A percentile compares a stretch with the other conserved stretches of the same genome.
These are phyloP conservation scores for Pseudopithomyces chartarum DNA, from an alignment of 2,329 filamentous ascomycete species.

Conservation along the genomic window DNA sequence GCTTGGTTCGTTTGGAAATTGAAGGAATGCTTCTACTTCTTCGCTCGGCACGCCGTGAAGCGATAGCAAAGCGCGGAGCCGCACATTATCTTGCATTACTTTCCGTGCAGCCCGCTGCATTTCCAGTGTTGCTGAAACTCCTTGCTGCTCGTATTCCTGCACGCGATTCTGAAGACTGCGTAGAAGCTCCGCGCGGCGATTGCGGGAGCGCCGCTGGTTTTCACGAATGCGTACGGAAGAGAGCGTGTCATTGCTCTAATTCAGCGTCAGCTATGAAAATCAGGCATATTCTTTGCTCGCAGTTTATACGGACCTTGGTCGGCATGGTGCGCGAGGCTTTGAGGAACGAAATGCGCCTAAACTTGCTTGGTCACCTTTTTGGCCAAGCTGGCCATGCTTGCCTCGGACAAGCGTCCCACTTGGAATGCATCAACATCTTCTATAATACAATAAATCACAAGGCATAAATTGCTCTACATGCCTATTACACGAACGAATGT, in stretches of 20 bases:
- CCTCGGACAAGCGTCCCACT: no score
- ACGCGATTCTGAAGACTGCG: conserved; percentile 68
- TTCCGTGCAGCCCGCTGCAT: conserved; percentile 70
- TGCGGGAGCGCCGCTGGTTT: conserved; percentile 75
- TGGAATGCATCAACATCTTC: no score
- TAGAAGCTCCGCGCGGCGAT: conserved; percentile 72
- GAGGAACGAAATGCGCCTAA: no score
- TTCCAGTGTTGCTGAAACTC: conserved; percentile 68
- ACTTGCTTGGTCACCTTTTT: no score
- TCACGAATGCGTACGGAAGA: conserved; percentile 65
- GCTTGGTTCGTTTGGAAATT: conserved; percentile 12
- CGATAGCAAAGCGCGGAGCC: conserved; percentile 62
- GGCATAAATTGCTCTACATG: no score
- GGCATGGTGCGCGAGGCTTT: background rate
- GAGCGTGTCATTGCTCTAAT: background rate
- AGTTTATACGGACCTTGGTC: background rate
- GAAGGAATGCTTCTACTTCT: conserved; percentile 27
- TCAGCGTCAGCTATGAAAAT: background rate
- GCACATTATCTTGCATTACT: conserved; percentile 70
- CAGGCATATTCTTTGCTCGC: background rate
- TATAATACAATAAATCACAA: no score
- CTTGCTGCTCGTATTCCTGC: conserved; percentile 64
- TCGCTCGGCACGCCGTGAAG: conserved; percentile 25
- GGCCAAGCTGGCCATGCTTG: no score
- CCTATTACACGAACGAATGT: no score